Conservation (phyloP, 2,329 filamentous ascomycete genomes). For the Aspergillus brunneoviolaceus region DNA sequence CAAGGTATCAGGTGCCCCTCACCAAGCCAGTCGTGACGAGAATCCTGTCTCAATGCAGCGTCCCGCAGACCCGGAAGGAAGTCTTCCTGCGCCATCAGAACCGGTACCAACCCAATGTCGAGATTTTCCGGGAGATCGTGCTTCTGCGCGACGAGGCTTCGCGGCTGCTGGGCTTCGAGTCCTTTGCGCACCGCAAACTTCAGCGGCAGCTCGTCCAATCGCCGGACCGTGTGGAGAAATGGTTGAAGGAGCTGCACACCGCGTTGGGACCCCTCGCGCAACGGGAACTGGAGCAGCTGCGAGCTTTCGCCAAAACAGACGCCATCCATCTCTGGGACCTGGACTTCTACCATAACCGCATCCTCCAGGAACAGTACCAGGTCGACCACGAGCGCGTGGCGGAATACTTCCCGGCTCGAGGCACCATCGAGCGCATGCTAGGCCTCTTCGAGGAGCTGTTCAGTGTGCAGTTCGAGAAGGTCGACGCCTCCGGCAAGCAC, state of each 20-base stretch:
- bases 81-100: background rate
- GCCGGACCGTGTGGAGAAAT: background rate
- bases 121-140: background rate
- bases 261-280: background rate
- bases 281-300: background rate
- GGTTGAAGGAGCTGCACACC: background rate
- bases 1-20: background rate
- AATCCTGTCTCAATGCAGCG: background rate
- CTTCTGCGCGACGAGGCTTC: background rate
- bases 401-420: slow-evolving; percentile 1
- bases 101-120: background rate
- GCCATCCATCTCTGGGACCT: slow-evolving; percentile 1
- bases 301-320: background rate
- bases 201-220: background rate
- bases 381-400: background rate
- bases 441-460: background rate
- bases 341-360: slow-evolving; percentile 3
- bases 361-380: background rate
- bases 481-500: background rate
- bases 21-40: background rate
- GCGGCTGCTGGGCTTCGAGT: background rate
- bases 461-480: background rate
- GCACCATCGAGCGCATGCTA: slow-evolving; percentile 1
- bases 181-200: background rate
- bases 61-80: background rate